phyloP scores from a whole-genome alignment of 345 rosid species.

The Arabidopsis arenosa region DNA sequence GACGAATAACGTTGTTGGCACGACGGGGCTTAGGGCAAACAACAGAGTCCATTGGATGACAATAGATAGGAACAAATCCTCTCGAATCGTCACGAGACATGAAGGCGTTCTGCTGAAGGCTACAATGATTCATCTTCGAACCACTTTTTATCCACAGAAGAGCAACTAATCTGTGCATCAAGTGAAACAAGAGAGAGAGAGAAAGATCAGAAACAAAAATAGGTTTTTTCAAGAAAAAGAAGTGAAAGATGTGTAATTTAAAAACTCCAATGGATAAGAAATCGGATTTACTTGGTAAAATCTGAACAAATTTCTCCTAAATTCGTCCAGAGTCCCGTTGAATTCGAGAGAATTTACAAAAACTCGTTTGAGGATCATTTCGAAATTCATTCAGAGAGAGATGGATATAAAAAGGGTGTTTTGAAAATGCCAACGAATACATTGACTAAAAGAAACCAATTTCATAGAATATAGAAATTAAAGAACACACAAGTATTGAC shows the following conservation, averaged over 20 bases:
- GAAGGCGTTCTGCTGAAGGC: slow-evolving; percentile 78
- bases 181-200: neutral
- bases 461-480: neutral
- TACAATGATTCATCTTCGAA: slow-evolving; percentile 73
- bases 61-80: slow-evolving; percentile 47
- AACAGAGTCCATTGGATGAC: slow-evolving; percentile 55
- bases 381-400: slow-evolving; percentile 9
- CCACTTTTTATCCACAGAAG: slow-evolving; percentile 46
- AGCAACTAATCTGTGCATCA: slow-evolving; percentile 52
- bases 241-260: neutral
- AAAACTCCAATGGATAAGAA: slow-evolving; percentile 7
- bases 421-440: slow-evolving; percentile 36
- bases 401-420: slow-evolving; percentile 21
- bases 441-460: slow-evolving; percentile 31
- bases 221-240: neutral
- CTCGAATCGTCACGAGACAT: slow-evolving; percentile 56
- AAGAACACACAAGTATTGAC: slow-evolving; percentile 27
- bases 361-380: slow-evolving; percentile 7
- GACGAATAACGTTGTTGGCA: slow-evolving; percentile 51
- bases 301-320: slow-evolving; percentile 9
- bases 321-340: neutral
- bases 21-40: slow-evolving; percentile 95
- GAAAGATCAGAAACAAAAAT: neutral
- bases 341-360: slow-evolving; percentile 17
- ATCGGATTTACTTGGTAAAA: slow-evolving; percentile 13